phyloP scores from a whole-genome alignment of 2,329 filamentous ascomycete species.

The Cordyceps militaris region DNA sequence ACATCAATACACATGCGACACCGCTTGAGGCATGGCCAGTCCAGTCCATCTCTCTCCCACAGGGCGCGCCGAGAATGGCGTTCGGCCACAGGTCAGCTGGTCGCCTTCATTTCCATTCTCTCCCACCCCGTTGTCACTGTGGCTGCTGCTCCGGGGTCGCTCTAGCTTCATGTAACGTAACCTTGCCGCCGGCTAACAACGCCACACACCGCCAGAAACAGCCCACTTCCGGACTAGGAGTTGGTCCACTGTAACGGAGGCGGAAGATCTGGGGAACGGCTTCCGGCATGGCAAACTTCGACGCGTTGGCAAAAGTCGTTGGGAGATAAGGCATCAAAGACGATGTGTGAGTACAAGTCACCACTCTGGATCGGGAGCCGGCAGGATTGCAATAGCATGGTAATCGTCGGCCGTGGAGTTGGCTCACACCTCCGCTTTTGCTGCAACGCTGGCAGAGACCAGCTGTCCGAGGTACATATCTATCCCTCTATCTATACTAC shows the following conservation, averaged over 20 bases:
- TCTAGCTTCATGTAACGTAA: conserved; percentile 10
- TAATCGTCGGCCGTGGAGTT: no score
- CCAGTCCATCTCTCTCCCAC: neutral
- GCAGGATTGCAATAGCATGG: neutral
- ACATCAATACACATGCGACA: neutral
- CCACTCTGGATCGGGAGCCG: no score
- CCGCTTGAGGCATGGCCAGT: neutral
- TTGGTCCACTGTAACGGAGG: conserved; percentile 8
- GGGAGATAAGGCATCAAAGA: neutral
- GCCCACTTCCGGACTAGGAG: neutral
- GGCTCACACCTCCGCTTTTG: no score
- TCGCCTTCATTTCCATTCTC: neutral
- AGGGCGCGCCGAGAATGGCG: neutral
- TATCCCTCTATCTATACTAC: no score
- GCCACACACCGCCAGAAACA: neutral
- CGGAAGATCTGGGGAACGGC: conserved; percentile 11
- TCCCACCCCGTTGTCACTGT: neutral
- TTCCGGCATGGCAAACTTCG: neutral
- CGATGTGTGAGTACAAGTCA: neutral
- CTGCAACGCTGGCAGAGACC: no score
- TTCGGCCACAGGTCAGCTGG: conserved; percentile 6
- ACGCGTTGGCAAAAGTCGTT: neutral
- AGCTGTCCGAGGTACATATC: no score
- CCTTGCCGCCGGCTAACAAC: conserved; percentile 9
- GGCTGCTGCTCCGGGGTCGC: neutral